Evolutionary conservation across 371 early-diverging fungal species (phyloP).

Genomic region (Saksenaea vasiformis): DNA sequence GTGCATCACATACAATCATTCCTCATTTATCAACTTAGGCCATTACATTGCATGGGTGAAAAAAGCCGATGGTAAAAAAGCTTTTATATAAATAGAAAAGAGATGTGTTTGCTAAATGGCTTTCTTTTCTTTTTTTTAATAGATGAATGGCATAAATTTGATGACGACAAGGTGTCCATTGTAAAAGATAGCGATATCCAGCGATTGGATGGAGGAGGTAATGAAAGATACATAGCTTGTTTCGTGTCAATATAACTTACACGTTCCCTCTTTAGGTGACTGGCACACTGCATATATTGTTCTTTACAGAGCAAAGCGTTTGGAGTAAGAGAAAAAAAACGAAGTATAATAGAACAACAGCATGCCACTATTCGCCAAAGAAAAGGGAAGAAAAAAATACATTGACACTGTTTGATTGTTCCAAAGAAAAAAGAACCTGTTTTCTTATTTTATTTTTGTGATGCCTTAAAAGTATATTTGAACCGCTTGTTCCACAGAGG

Average conservation of each 20-base stretch:
- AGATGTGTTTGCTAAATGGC: too few species aligned
- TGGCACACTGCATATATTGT: conserved; percentile 87
- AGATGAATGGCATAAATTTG: conserved; percentile 91
- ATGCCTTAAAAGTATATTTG: conserved; percentile 75
- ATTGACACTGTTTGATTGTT: too few species aligned
- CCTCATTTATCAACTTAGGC: conserved; percentile 41
- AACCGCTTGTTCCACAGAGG: conserved; percentile 74
- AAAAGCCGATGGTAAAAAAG: conserved; percentile 49
- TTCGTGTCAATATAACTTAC: background rate
- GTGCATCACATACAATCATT: background rate
- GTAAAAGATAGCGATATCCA: conserved; percentile 85
- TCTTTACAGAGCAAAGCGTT: conserved; percentile 71
- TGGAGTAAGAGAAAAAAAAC: conserved; percentile 28
- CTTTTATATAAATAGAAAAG: background rate
- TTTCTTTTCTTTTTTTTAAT: conserved; percentile 4
- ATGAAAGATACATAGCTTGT: background rate
- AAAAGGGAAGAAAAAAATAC: too few species aligned
- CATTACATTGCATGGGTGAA: conserved; percentile 94
- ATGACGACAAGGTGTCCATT: conserved; percentile 92
- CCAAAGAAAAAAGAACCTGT: background rate
- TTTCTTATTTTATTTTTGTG: background rate
- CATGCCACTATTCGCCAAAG: too few species aligned
- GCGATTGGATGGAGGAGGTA: conserved; percentile 90
- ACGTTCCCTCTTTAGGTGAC: conserved; percentile 45
- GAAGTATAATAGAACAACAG: background rate